A percentile compares a stretch with the other conserved stretches of the same genome.
Conservation (phyloP, 129 eudicot species). For the Arctium minus region DNA sequence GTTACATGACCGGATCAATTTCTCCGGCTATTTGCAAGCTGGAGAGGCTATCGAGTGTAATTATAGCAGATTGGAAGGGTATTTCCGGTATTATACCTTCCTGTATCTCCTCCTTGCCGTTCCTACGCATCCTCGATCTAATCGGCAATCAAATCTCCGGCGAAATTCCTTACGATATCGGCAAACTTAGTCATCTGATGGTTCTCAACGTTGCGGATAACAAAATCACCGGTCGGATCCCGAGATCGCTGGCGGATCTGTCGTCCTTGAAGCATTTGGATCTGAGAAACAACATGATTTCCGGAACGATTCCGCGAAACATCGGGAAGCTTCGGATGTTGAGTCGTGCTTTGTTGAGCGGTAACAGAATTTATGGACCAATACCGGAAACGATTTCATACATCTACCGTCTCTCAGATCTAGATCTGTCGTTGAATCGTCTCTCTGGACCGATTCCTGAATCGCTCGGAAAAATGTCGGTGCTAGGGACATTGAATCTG, state of each 20-base stretch:
- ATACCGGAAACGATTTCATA: constrained; percentile 58
- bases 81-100: constrained; percentile 67
- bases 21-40: constrained; percentile 76
- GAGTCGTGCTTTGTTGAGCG: constrained; percentile 65
- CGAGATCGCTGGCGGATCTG: constrained; percentile 54
- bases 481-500: constrained; percentile 63
- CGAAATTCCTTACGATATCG: constrained; percentile 30
- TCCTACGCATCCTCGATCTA: constrained; percentile 33
- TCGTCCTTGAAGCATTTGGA: constrained; percentile 72
- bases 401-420: constrained; percentile 70
- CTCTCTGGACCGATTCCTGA: constrained; percentile 68
- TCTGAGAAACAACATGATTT: constrained; percentile 56
- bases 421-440: constrained; percentile 66
- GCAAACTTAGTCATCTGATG: constrained; percentile 54
- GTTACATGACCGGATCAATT: constrained; percentile 79
- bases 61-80: constrained; percentile 88
- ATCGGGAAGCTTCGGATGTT: constrained; percentile 76
- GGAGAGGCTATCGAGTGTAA: constrained; percentile 53
- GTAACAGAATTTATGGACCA: constrained; percentile 45
- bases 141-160: constrained; percentile 38
- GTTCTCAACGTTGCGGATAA: constrained; percentile 86
- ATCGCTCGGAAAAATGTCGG: constrained; percentile 69
- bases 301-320: constrained; percentile 54
- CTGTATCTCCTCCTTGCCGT: constrained; percentile 19
- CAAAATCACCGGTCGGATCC: constrained; percentile 57